Evolutionary conservation across 495 filamentous ascomycete species (phyloP).

Genomic region (Aspergillus cavernicola): DNA sequence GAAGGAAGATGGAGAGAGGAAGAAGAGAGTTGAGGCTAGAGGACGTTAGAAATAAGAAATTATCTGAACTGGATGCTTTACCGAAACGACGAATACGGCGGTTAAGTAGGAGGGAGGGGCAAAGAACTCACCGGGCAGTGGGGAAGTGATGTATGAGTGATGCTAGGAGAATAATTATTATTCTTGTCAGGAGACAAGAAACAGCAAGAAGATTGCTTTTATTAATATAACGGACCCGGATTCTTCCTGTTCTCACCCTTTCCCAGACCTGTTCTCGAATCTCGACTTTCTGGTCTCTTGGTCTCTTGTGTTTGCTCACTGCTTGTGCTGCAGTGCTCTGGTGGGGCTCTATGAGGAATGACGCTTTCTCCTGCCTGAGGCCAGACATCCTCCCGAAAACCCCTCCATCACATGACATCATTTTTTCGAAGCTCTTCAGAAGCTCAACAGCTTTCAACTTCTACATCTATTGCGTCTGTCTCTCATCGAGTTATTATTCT

Average conservation of each 20-base stretch:
- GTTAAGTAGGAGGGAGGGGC: slow-evolving; percentile 24
- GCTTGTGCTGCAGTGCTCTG: slow-evolving; percentile 18
- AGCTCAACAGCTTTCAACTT: neutral
- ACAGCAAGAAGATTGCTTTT: neutral
- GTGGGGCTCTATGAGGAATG: slow-evolving; percentile 18
- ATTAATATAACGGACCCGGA: slow-evolving; percentile 5
- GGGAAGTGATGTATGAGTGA: slow-evolving; percentile 24
- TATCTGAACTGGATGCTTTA: slow-evolving; percentile 17
- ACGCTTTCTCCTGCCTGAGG: slow-evolving; percentile 18
- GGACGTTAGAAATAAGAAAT: slow-evolving; percentile 15
- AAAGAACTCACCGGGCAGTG: slow-evolving; percentile 34
- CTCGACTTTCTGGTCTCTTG: neutral
- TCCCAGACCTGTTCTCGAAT: neutral
- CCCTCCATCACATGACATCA: slow-evolving; percentile 30
- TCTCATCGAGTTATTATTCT: neutral
- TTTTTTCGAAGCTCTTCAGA: neutral
- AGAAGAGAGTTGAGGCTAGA: slow-evolving; percentile 9
- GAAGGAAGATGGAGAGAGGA: slow-evolving; percentile 9
- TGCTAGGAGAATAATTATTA: too few species aligned
- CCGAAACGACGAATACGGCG: slow-evolving; percentile 29
- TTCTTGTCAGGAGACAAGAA: slow-evolving; percentile 14
- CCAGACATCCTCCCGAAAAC: slow-evolving; percentile 21
- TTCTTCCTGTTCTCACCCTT: neutral
- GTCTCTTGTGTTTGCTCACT: neutral
- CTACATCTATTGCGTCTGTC: neutral